phyloP scores from a whole-genome alignment of 2,329 filamentous ascomycete species.

The Neofusicoccum cordaticola region DNA sequence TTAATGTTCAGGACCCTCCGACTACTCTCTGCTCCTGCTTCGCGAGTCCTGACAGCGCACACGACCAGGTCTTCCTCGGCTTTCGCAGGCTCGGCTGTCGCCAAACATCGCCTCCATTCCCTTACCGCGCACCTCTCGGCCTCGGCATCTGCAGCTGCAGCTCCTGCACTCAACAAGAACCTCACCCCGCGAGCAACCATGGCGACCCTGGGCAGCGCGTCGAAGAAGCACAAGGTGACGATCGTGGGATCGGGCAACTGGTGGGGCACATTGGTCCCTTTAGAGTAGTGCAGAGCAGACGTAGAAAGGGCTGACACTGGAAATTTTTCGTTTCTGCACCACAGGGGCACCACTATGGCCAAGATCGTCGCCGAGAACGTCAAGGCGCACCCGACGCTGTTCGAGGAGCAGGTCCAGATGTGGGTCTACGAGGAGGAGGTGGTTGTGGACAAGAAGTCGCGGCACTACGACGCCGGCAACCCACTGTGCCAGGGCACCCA shows the following conservation, averaged over 20 bases:
- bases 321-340: conserved; percentile 16
- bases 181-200: conserved; percentile 31
- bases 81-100: conserved; percentile 13
- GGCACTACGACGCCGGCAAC: conserved; percentile 66
- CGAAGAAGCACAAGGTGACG: conserved; percentile 85
- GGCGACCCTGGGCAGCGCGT: conserved; percentile 50
- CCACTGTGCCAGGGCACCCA: conserved; percentile 49
- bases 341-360: conserved; percentile 90
- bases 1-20: conserved; percentile 21
- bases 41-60: conserved; percentile 18
- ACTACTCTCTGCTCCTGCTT: conserved; percentile 18
- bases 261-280: conserved; percentile 46
- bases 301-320: not conserved
- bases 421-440: conserved; percentile 98
- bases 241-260: conserved; percentile 96
- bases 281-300: not conserved
- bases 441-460: conserved; percentile 66
- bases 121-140: conserved; percentile 16
- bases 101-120: not conserved
- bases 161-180: conserved; percentile 7
- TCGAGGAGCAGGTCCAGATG: conserved; percentile 91
- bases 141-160: not conserved
- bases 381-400: conserved; percentile 70
- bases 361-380: conserved; percentile 97
- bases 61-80: conserved; percentile 2